These are phyloP conservation scores for Phialophora macrospora DNA, from an alignment of 2,329 filamentous ascomycete species.

Conservation along the genomic window DNA sequence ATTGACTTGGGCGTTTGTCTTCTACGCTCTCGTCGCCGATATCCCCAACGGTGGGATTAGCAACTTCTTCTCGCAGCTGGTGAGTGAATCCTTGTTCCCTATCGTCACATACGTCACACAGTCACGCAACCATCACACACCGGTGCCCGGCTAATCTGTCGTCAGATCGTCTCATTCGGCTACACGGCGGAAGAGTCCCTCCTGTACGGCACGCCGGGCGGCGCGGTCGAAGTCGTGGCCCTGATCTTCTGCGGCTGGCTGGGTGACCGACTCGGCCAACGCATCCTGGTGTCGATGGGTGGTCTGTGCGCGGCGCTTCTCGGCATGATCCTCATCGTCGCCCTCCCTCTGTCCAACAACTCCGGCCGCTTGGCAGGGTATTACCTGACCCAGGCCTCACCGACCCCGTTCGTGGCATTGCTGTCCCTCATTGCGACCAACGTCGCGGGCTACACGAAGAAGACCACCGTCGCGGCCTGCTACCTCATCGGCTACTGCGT, in stretches of 20 bases:
- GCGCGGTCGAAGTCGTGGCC: conserved; percentile 66
- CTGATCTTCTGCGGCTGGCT: conserved; percentile 62
- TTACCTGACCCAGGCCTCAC: conserved; percentile 66
- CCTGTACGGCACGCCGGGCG: conserved; percentile 68
- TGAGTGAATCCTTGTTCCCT: conserved; percentile 33
- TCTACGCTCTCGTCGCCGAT: conserved; percentile 61
- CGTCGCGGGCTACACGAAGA: conserved; percentile 60
- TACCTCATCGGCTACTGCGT: conserved; percentile 55
- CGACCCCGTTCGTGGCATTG: conserved; percentile 67
- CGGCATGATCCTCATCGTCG: conserved; percentile 49
- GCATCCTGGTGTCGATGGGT: conserved; percentile 65
- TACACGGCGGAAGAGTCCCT: conserved; percentile 67
- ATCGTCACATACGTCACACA: not conserved
- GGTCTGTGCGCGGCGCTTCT: conserved; percentile 34
- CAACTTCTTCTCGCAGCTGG: conserved; percentile 66
- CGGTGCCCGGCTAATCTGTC: not conserved
- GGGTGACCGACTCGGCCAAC: conserved; percentile 62
- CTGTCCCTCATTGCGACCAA: conserved; percentile 68
- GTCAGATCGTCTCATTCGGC: conserved; percentile 64
- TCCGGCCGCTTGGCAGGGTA: conserved; percentile 66
- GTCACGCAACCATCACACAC: not conserved
- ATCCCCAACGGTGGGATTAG: conserved; percentile 65
- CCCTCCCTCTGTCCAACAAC: conserved; percentile 62
- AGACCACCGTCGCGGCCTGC: conserved; percentile 57
- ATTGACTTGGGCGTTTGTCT: conserved; percentile 64